Base-by-base conservation (phyloP, 805 yeast genomes). In the Candida piceae region DNA sequence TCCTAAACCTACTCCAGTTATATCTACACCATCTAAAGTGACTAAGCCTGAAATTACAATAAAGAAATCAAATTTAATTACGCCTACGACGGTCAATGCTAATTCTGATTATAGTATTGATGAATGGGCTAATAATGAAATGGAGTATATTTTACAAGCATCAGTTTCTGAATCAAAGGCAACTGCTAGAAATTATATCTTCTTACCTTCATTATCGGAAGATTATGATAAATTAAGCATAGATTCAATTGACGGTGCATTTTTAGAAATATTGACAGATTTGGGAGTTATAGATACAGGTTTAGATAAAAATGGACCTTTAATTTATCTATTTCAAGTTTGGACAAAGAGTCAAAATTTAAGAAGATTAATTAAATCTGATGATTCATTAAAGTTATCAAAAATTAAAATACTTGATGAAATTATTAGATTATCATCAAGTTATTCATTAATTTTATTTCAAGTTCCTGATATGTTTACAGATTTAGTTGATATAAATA, bases 391-490 rank as follows among this genome's bases (percentile, higher is more conserved):
- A 12, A 57, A 61, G 36, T 55, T 56, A 1, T 50, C 50, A 12
- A 74, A 76, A 41, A 25, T 63, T 2, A 50, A 49, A 5, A 39
- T 76, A 6, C 58, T 78, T 34, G 65, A 69, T 38, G 77, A 76
- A 40, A 60, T 74, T 17, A 67, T 73, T 31, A 57, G 72, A 29
- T 62, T 73, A 29, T 53, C 74, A 12, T 62, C 78, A 11, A 77
- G 83, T 18, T 84, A 79, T 57, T 87, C 85, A 0, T 63, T 80
- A 20, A 78, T 84, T 16, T 59, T 80, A 16, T 79, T 84, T 52
- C 86, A 80, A 56, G 72, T 78, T 3, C 80, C 84, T 8, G 89
- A 80, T 38, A 73, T 75, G 73, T 72, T 74, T 39, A 40, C 65
- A 27, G 64, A 69, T 43, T 61, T 62, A 41, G 64, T 69, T 16